These are phyloP conservation scores for Tribonema minus DNA, from an alignment of 108 stramenopile species.

Conservation along the genomic window DNA sequence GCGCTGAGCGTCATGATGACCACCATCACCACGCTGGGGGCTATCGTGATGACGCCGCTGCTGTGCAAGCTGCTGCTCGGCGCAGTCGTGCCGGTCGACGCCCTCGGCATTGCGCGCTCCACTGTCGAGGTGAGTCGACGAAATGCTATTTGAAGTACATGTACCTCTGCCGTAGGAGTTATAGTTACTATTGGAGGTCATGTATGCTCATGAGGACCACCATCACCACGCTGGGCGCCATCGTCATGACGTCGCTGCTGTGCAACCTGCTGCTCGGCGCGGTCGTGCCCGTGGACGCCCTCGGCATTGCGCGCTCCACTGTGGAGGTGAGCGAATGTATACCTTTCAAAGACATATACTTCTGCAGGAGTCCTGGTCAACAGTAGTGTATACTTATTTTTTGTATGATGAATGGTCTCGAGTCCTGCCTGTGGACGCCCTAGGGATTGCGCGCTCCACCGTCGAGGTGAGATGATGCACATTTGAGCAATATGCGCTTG, in stretches of 20 bases:
- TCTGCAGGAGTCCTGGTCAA: too few species aligned
- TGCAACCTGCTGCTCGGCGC: constrained; percentile 86
- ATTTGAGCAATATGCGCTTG: too few species aligned
- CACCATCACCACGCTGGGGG: constrained; percentile 91
- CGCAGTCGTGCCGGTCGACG: constrained; percentile 91
- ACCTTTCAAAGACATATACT: too few species aligned
- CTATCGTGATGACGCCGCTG: constrained; percentile 94
- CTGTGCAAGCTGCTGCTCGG: constrained; percentile 87
- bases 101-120: constrained; percentile 84
- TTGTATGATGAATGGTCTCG: too few species aligned
- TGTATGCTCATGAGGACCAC: constrained; percentile 98
- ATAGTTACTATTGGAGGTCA: too few species aligned
- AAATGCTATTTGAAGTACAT: too few species aligned
- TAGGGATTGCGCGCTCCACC: constrained; percentile 86
- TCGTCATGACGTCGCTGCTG: constrained; percentile 92
- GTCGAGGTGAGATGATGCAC: constrained; percentile 70
- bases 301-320: constrained; percentile 86
- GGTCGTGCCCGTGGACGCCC: constrained; percentile 91
- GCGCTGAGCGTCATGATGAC: constrained; percentile 95
- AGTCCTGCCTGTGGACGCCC: constrained; percentile 93
- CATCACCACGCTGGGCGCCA: constrained; percentile 91
- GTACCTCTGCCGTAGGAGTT: too few species aligned
- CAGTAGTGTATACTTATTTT: too few species aligned
- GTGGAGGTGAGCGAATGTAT: constrained; percentile 67
- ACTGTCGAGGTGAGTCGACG: constrained; percentile 69